Percentiles rank a stretch among this genome's conserved stretches.
Conservation (phyloP, 306 rosid genomes). For the Fragaria ananassa region DNA sequence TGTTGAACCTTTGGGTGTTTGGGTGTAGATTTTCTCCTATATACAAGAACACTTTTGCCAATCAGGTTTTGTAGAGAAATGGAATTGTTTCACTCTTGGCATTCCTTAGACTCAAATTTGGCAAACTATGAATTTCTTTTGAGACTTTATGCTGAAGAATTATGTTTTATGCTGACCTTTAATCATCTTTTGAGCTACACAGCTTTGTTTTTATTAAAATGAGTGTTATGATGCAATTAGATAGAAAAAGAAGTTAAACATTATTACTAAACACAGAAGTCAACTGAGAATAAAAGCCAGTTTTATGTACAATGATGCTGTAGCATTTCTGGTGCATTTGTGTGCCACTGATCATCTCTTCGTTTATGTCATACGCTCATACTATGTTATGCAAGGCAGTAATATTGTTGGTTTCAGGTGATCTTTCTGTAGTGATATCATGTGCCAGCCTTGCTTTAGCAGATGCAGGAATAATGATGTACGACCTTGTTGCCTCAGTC, state of each 20-base stretch:
- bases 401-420: conserved; percentile 50
- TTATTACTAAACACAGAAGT: background rate
- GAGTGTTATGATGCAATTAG: background rate
- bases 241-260: background rate
- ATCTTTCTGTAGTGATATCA: conserved; percentile 88
- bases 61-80: background rate
- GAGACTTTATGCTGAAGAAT: background rate
- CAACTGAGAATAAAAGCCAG: background rate
- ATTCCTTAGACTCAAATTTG: background rate
- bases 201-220: background rate
- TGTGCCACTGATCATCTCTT: background rate
- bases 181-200: background rate
- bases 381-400: conserved; percentile 6
- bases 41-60: background rate
- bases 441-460: conserved; percentile 98
- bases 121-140: background rate
- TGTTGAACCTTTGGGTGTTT: background rate
- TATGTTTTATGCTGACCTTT: background rate
- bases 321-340: background rate
- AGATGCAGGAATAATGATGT: conserved; percentile 96
- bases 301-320: background rate
- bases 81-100: background rate
- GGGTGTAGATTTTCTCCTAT: background rate
- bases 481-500: conserved; percentile 90
- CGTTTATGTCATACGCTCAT: background rate